Conservation (phyloP, 75 land plant genomes). For the Isoetes taiwanensis region DNA sequence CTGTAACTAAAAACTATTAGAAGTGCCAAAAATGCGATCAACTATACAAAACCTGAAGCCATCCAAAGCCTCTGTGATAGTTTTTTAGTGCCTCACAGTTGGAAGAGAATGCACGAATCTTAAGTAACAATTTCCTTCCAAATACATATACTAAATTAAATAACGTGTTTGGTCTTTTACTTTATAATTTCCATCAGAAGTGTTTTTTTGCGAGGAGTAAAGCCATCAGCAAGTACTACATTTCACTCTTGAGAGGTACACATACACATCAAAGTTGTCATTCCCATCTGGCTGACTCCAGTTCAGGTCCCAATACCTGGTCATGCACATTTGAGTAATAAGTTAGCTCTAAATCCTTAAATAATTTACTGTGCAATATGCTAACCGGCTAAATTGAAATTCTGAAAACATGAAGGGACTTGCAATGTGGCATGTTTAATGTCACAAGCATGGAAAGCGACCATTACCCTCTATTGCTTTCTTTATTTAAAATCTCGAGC, state of each 20-base stretch:
- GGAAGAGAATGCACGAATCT: not conserved
- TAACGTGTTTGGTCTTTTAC: too few species aligned
- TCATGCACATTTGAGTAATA: not conserved
- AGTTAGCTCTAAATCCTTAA: too few species aligned
- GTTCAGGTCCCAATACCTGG: slow-evolving; percentile 51
- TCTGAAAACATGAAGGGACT: too few species aligned
- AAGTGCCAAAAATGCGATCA: not conserved
- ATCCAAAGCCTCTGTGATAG: too few species aligned
- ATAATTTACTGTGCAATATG: too few species aligned
- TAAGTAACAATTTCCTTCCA: slow-evolving; percentile 1
- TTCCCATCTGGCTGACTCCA: slow-evolving; percentile 33
- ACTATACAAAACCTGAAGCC: too few species aligned
- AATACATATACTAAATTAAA: not conserved
- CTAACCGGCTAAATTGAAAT: too few species aligned
- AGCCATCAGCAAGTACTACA: too few species aligned
- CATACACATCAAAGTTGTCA: slow-evolving; percentile 49
- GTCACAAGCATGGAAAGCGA: too few species aligned
- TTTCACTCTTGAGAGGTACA: not conserved
- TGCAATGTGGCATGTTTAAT: too few species aligned
- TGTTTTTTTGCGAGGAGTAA: too few species aligned
- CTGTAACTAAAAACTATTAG: slow-evolving; percentile 1
- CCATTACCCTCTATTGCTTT: slow-evolving; percentile 65
- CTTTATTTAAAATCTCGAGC: slow-evolving; percentile 46
- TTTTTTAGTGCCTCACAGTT: not conserved
- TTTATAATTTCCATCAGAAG: too few species aligned